Evolutionary conservation across 345 rosid genomes (phyloP).

Genomic region (Euphorbia tirucalli): DNA sequence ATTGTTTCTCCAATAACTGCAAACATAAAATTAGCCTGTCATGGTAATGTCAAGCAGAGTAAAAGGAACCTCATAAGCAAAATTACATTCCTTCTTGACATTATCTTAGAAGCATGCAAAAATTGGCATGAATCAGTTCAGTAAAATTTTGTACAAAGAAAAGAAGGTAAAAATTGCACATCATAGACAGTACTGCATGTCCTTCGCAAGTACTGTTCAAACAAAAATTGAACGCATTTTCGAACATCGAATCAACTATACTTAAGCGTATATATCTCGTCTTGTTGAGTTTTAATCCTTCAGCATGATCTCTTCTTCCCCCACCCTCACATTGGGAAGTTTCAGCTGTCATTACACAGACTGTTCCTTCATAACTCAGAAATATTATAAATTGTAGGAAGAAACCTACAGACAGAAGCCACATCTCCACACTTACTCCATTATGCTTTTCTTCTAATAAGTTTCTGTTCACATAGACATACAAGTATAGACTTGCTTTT

Average conservation of each 20-base stretch:
- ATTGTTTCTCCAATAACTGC: conserved; percentile 96
- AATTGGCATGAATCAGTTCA: background rate
- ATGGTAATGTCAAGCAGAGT: conserved; percentile 6
- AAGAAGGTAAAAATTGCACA: background rate
- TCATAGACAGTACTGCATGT: background rate
- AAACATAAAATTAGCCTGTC: conserved; percentile 20
- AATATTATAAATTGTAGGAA: too few species aligned
- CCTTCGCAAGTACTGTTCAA: background rate
- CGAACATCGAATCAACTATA: background rate
- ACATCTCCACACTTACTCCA: too few species aligned
- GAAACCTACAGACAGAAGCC: too few species aligned
- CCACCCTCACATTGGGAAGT: too few species aligned
- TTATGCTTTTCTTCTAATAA: too few species aligned
- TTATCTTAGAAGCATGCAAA: background rate
- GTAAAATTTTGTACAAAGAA: background rate
- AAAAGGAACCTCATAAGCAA: background rate
- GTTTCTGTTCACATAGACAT: too few species aligned
- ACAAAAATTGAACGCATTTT: background rate
- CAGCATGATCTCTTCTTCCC: too few species aligned
- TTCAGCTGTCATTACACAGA: too few species aligned
- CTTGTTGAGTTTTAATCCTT: too few species aligned
- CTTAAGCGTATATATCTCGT: too few species aligned
- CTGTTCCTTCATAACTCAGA: too few species aligned
- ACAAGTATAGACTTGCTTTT: too few species aligned
- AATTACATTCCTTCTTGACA: background rate